Conservation (phyloP, 331 rosid species). For the Acacia pycnantha region DNA sequence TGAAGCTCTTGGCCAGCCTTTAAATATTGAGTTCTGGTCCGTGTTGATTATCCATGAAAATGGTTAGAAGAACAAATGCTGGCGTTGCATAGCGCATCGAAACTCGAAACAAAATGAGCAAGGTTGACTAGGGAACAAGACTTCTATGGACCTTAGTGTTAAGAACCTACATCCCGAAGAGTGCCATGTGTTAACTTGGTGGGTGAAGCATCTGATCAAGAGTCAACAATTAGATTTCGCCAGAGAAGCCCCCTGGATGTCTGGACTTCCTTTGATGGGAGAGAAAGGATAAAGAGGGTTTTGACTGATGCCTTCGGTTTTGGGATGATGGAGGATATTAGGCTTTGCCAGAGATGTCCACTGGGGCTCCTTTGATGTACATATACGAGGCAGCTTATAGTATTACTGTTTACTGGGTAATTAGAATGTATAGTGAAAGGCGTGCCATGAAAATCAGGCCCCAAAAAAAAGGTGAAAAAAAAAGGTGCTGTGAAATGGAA, state of each 20-base stretch:
- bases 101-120: constrained; percentile 32
- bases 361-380: constrained; percentile 52
- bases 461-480: neutral
- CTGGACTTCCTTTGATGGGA: neutral
- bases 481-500: constrained; percentile 21
- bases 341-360: constrained; percentile 40
- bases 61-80: constrained; percentile 38
- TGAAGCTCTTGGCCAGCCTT: constrained; percentile 45
- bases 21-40: constrained; percentile 40
- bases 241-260: neutral
- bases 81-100: constrained; percentile 41
- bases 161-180: constrained; percentile 24
- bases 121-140: constrained; percentile 36
- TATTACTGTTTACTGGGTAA: constrained; percentile 43
- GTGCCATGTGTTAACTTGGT: constrained; percentile 21
- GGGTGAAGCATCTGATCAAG: constrained; percentile 36
- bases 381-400: constrained; percentile 61
- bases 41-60: constrained; percentile 28
- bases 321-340: constrained; percentile 41
- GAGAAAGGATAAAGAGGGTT: constrained; percentile 18
- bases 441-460: constrained; percentile 14
- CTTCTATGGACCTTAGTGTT: constrained; percentile 28
- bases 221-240: neutral
- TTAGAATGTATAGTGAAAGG: constrained; percentile 49
- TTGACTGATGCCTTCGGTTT: constrained; percentile 38